Percentiles rank a stretch among this genome's conserved stretches.
These are phyloP conservation scores for Setaria viridis DNA, from an alignment of 202 grass and related monocot species.

Conservation along the genomic window DNA sequence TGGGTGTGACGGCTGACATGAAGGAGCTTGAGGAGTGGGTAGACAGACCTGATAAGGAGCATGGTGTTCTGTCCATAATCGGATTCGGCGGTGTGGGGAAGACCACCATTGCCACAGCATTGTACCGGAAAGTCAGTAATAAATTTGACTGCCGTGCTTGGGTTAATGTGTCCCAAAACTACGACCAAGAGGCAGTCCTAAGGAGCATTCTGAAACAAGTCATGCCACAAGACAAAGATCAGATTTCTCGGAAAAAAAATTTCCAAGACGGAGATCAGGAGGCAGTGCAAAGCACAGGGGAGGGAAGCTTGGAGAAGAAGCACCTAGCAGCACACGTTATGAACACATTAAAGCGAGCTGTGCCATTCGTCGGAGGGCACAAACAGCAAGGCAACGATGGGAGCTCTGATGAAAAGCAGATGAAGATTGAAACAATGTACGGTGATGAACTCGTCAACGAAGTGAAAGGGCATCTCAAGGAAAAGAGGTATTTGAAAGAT, in stretches of 20 bases:
- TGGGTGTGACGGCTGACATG: not conserved
- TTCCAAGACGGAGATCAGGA: too few relatives aligned
- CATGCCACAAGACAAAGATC: too few relatives aligned
- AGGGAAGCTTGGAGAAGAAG: too few relatives aligned
- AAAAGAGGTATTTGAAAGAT: not conserved
- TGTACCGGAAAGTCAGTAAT: too few relatives aligned
- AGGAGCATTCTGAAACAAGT: too few relatives aligned
- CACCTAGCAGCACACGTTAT: too few relatives aligned
- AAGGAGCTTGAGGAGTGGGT: not conserved
- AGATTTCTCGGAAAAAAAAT: too few relatives aligned
- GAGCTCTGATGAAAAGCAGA: not conserved
- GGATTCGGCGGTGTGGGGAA: not conserved
- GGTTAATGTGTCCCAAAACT: too few relatives aligned
- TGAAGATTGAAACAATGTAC: not conserved
- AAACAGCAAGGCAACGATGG: not conserved
- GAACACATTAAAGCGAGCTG: not conserved
- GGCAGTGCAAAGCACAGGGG: too few relatives aligned
- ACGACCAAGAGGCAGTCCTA: too few relatives aligned
- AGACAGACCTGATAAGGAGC: not conserved
- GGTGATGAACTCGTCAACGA: too few relatives aligned
- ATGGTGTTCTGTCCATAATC: slow-evolving; percentile 7
- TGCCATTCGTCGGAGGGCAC: not conserved
- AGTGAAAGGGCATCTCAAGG: not conserved
- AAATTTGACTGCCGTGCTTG: not conserved
- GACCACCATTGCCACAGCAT: too few relatives aligned